Conservation (phyloP, 2,329 filamentous ascomycete species). For the Colletotrichum sublineola region DNA sequence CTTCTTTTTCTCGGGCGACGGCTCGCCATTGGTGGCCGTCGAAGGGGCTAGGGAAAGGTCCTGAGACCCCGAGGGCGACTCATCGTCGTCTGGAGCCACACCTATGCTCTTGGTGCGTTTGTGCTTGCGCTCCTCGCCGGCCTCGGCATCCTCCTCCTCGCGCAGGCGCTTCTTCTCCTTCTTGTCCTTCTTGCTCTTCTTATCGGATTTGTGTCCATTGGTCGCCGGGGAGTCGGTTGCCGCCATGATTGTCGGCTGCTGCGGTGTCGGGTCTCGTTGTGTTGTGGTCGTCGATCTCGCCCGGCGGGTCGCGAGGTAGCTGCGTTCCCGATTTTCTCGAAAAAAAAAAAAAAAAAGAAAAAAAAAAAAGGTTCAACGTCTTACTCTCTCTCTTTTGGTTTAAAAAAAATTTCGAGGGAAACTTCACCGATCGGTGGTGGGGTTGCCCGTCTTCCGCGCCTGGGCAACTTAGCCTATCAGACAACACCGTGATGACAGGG, state of each 20-base stretch:
- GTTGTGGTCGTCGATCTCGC: conserved; percentile 15
- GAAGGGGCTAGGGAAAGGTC: conserved; percentile 42
- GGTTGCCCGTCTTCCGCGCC: conserved; percentile 38
- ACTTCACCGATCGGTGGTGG: conserved; percentile 42
- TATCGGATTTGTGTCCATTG: conserved; percentile 52
- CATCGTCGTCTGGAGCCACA: conserved; percentile 29
- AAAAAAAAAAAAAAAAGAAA: conserved; percentile 5
- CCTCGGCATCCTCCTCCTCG: conserved; percentile 58
- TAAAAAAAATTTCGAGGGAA: conserved; percentile 41
- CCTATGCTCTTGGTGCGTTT: conserved; percentile 64
- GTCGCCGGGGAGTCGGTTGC: conserved; percentile 50
- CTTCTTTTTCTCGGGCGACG: conserved; percentile 36
- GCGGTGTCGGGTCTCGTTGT: neutral
- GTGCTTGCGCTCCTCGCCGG: conserved; percentile 60
- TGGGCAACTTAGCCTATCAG: conserved; percentile 31
- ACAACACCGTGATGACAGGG: conserved; percentile 36
- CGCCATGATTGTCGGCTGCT: conserved; percentile 48
- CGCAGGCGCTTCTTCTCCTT: conserved; percentile 60
- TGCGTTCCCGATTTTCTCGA: conserved; percentile 22
- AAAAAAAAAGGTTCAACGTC: conserved; percentile 8
- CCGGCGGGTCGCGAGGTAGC: conserved; percentile 40
- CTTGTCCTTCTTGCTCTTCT: conserved; percentile 56
- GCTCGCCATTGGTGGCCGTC: conserved; percentile 28
- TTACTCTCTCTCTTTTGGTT: neutral
- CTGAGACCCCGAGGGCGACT: conserved; percentile 25